These are phyloP conservation scores for Anisogramma anomala DNA, from an alignment of 2,329 filamentous ascomycete genomes.

Conservation along the genomic window DNA sequence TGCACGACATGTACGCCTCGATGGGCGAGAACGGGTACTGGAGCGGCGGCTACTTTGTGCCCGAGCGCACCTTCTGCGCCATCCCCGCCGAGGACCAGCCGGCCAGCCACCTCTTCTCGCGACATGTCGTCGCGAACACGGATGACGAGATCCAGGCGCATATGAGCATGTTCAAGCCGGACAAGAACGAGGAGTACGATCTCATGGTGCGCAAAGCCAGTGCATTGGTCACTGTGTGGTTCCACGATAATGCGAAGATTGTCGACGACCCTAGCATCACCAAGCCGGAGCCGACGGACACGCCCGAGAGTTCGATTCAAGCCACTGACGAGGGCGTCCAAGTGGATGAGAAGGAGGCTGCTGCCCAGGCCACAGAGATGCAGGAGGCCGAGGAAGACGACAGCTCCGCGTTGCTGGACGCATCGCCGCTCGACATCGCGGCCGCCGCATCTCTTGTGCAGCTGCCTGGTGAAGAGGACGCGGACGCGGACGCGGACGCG, in stretches of 20 bases:
- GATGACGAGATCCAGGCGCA: slow-evolving; percentile 65
- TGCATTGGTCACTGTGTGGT: slow-evolving; percentile 47
- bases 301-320: slow-evolving; percentile 18
- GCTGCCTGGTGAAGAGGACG: slow-evolving; percentile 31
- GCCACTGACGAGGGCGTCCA: slow-evolving; percentile 17
- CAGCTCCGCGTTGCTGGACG: slow-evolving; percentile 26
- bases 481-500: slow-evolving; percentile 23
- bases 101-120: slow-evolving; percentile 33
- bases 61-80: slow-evolving; percentile 70
- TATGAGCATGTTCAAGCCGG: slow-evolving; percentile 50
- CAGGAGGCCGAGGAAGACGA: slow-evolving; percentile 22
- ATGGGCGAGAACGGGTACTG: slow-evolving; percentile 60
- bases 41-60: slow-evolving; percentile 47
- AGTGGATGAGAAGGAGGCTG: slow-evolving; percentile 12
- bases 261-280: slow-evolving; percentile 30
- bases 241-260: slow-evolving; percentile 32
- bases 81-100: slow-evolving; percentile 38
- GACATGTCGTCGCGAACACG: slow-evolving; percentile 50
- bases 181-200: slow-evolving; percentile 52
- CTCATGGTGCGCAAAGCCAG: slow-evolving; percentile 49
- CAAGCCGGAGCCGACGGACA: slow-evolving; percentile 16
- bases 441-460: slow-evolving; percentile 40
- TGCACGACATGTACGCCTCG: slow-evolving; percentile 65
- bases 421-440: slow-evolving; percentile 42
- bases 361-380: slow-evolving; percentile 6